A percentile compares a stretch with the other conserved stretches of the same genome.
These are phyloP conservation scores for Rhodocollybia butyracea DNA, from an alignment of 768 basidiomycete genomes.

Conservation along the genomic window DNA sequence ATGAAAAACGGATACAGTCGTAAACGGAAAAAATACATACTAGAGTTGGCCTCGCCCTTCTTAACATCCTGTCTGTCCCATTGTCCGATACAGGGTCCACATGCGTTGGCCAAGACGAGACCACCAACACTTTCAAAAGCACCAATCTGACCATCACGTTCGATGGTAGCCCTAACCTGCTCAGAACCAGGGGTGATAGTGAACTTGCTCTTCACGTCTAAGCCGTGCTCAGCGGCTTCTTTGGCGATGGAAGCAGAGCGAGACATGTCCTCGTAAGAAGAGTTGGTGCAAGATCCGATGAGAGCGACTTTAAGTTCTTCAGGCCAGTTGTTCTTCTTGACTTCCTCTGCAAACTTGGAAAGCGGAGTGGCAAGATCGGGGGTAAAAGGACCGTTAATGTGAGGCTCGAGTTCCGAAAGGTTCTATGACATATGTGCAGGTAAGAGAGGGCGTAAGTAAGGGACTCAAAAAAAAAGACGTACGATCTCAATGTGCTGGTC, in stretches of 20 bases:
- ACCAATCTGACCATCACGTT: slow-evolving; percentile 90
- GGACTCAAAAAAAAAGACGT: slow-evolving; percentile 23
- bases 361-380: slow-evolving; percentile 98
- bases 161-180: slow-evolving; percentile 97
- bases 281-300: slow-evolving; percentile 99
- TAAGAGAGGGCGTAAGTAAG: background rate
- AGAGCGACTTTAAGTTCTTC: slow-evolving; percentile 95
- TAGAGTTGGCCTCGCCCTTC: slow-evolving; percentile 97
- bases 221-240: slow-evolving; percentile 85
- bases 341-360: slow-evolving; percentile 89
- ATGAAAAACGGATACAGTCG: background rate
- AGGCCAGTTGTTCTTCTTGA: slow-evolving; percentile 96
- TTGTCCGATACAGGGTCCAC: slow-evolving; percentile 98
- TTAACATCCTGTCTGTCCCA: slow-evolving; percentile 97
- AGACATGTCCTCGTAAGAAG: slow-evolving; percentile 99
- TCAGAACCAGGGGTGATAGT: slow-evolving; percentile 98
- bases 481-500: slow-evolving; percentile 93
- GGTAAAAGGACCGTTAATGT: slow-evolving; percentile 99
- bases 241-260: slow-evolving; percentile 92
- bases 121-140: slow-evolving; percentile 88
- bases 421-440: slow-evolving; percentile 47
- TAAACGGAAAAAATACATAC: slow-evolving; percentile 41
- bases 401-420: slow-evolving; percentile 95
- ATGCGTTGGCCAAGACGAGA: slow-evolving; percentile 94
- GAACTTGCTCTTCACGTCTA: slow-evolving; percentile 89